phyloP scores from a whole-genome alignment of 2,329 filamentous ascomycete species.

The Zymoseptoria brevis region DNA sequence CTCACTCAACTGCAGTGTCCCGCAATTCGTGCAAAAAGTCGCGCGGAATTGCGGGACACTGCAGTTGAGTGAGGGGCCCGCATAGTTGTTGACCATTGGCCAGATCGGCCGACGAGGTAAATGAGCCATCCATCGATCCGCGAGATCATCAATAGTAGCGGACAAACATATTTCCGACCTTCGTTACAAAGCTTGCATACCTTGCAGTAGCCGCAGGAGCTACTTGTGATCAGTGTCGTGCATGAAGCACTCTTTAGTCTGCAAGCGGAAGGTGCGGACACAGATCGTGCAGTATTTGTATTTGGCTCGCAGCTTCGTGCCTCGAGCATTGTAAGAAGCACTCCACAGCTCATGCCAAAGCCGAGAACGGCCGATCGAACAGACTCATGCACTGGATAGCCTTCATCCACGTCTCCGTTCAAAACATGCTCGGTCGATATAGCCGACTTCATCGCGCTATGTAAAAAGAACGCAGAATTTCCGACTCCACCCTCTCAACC shows the following conservation, averaged over 20 bases:
- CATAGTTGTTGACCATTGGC: neutral
- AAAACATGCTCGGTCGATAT: neutral
- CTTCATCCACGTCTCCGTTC: neutral
- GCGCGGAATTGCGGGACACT: too few relatives aligned
- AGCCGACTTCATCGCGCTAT: neutral
- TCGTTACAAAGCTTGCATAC: neutral
- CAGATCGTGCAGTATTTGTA: neutral
- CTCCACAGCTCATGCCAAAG: neutral
- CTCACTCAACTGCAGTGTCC: neutral
- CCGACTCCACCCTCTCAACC: constrained; percentile 8
- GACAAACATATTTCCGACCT: neutral
- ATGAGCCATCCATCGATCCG: too few relatives aligned
- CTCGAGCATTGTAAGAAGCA: neutral
- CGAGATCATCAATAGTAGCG: too few relatives aligned
- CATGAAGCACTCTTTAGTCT: neutral
- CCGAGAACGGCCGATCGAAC: neutral
- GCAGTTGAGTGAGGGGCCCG: too few relatives aligned
- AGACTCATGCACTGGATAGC: neutral
- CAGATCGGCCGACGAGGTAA: too few relatives aligned
- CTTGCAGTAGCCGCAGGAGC: neutral
- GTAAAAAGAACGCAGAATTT: neutral
- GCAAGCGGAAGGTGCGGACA: neutral
- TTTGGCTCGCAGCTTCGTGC: neutral
- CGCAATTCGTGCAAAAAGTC: neutral
- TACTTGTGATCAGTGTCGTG: neutral